Evolutionary conservation across 345 rosid species (phyloP), one percentile per base, ranked within the genome.

Genomic region (Populus ilicifolia): DNA sequence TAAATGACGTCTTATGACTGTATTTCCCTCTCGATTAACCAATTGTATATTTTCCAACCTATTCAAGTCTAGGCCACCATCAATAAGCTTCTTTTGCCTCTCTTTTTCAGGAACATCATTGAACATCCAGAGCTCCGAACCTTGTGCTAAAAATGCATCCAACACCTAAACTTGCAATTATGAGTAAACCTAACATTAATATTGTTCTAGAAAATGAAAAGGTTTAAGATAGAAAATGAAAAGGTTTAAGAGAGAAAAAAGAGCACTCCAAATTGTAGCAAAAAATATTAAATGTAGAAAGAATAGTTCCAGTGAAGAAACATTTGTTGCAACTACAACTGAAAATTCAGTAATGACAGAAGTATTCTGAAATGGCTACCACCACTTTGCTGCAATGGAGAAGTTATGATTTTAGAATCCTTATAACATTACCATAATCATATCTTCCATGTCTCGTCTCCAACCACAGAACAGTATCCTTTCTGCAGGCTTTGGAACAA

Each of bases 71-170:
- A 91, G 89, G 68, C 93, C 91, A 77, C 95, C 95, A 73, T 89
- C 95, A 80, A 78, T 78, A 44, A 91, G 89, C 86, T 91, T 91
- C 83, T 72, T 84, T 36, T 89, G 92, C 86, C 95, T 89, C 68
- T 89, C 95, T 23, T 67, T 84, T 80, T 91, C 95, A 36, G 79
- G 86, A 76, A 91, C 95, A 33, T 91, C 92, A 76, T 91, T 91
- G 87, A 91, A 91, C 95, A 91, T 89, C 93, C 95, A 91, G n/a
- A 88, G 95, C 85, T 91, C 95, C 36, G 95, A 91, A 52, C 82
- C 88, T 48, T 82, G 84, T 75, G 95, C 93, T 62, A 91, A 82
- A 77, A 82, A 87, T 30, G 92, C 93, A 83, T 91, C 95, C 88
- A 91, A 77, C 71, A 88, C 95, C 93, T 89, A 79, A 67, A 77